Evolutionary conservation across 257 asterid species (phyloP).

Genomic region (Solanum sitiens): DNA sequence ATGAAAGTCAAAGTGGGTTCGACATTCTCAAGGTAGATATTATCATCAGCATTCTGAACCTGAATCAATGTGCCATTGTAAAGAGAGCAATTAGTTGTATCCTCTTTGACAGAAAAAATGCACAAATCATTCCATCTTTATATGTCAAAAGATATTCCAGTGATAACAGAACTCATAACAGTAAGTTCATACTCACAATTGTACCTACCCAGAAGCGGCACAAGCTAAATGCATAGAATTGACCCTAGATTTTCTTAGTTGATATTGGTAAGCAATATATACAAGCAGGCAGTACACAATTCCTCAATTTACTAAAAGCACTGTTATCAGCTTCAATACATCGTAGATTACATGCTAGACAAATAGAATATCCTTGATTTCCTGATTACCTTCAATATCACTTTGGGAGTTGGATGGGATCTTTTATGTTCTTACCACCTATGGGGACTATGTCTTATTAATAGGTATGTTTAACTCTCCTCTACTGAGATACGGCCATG

Average conservation of each 20-base stretch:
- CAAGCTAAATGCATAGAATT: background rate
- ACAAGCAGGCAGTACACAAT: background rate
- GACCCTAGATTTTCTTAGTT: background rate
- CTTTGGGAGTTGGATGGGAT: background rate
- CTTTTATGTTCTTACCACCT: background rate
- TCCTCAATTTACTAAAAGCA: background rate
- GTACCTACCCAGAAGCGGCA: background rate
- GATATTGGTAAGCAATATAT: background rate
- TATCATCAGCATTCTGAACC: slow-evolving; percentile 99
- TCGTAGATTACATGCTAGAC: background rate
- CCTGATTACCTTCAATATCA: background rate
- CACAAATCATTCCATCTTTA: background rate
- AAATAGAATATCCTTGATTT: background rate
- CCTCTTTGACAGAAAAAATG: background rate
- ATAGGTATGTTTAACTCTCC: background rate
- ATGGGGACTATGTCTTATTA: background rate
- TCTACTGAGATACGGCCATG: background rate
- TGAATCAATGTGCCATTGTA: slow-evolving; percentile 5
- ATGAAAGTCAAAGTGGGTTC: slow-evolving; percentile 89
- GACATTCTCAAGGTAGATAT: slow-evolving; percentile 51
- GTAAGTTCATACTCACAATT: background rate
- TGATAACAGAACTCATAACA: background rate
- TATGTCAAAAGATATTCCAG: background rate
- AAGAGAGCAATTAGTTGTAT: background rate
- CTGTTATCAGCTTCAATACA: background rate